Evolutionary conservation across 768 basidiomycete species (phyloP).

Genomic region (Clitopilus hobsonii): DNA sequence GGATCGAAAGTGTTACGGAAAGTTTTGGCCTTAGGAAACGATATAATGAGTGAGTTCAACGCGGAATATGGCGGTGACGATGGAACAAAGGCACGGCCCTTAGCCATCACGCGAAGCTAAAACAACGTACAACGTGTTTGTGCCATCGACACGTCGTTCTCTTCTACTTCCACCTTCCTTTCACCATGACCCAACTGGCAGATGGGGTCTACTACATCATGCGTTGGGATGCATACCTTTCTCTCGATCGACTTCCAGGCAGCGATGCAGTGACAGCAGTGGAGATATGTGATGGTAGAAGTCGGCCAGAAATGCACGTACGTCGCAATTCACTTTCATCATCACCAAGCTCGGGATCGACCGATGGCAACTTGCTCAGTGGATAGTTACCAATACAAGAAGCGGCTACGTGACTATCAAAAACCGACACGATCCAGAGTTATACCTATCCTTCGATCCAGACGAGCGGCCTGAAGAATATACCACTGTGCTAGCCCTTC

Average conservation of each 20-base stretch:
- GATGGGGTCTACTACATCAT: background rate
- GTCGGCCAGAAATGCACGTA: background rate
- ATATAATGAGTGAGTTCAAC: background rate
- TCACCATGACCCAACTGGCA: background rate
- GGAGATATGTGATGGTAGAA: background rate
- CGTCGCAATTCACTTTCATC: background rate
- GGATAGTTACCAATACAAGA: background rate
- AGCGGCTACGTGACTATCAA: background rate
- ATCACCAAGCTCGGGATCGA: background rate
- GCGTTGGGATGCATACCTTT: background rate
- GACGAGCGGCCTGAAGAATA: background rate
- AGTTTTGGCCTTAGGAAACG: background rate
- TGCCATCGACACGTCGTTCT: background rate
- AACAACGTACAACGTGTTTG: slow-evolving; percentile 1
- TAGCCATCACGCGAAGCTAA: slow-evolving; percentile 1
- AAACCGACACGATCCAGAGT: background rate
- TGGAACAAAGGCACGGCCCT: background rate
- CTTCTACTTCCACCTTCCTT: background rate
- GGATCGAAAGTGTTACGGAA: background rate
- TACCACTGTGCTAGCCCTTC: background rate
- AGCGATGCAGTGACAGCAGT: background rate
- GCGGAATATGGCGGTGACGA: background rate
- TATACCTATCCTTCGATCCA: background rate
- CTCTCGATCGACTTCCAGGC: background rate
- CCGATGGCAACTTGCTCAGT: background rate